Evolutionary conservation across 345 rosid species (phyloP).

Genomic region (Hibiscus mutabilis): DNA sequence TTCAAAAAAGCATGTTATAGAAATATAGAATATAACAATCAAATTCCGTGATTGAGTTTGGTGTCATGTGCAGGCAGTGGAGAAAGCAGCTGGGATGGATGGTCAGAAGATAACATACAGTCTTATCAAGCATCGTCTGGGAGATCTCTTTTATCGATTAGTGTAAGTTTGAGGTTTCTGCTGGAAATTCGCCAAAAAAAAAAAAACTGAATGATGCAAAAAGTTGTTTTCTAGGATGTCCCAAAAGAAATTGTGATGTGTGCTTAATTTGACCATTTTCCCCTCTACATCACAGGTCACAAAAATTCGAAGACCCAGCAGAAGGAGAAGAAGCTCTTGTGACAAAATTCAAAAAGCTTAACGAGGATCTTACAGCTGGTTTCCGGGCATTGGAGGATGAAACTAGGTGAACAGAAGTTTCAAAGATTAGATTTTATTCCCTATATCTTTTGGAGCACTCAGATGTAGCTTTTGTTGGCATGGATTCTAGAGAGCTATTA

Average conservation of each 20-base stretch:
- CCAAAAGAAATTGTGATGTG: not conserved
- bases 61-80: constrained; percentile 60
- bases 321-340: constrained; percentile 91
- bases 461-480: constrained; percentile 19
- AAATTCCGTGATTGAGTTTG: not conserved
- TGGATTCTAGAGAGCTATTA: constrained; percentile 7
- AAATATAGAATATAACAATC: not conserved
- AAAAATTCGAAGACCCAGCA: constrained; percentile 97
- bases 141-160: constrained; percentile 90
- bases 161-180: constrained; percentile 47
- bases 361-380: constrained; percentile 82
- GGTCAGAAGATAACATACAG: constrained; percentile 93
- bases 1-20: too few species aligned
- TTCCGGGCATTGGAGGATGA: constrained; percentile 98
- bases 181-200: not conserved
- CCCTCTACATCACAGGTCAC: constrained; percentile 56
- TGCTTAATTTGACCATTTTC: constrained; percentile 3
- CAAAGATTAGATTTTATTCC: not conserved
- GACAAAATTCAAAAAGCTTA: constrained; percentile 74
- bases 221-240: too few species aligned
- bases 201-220: too few species aligned
- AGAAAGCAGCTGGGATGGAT: constrained; percentile 98
- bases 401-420: constrained; percentile 50
- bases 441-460: not conserved
- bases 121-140: constrained; percentile 91